Percentiles rank a stretch among this genome's conserved stretches.
Conservation (phyloP, 1,284 basidiomycete species). For the Cutaneotrichosporon curvatum region DNA sequence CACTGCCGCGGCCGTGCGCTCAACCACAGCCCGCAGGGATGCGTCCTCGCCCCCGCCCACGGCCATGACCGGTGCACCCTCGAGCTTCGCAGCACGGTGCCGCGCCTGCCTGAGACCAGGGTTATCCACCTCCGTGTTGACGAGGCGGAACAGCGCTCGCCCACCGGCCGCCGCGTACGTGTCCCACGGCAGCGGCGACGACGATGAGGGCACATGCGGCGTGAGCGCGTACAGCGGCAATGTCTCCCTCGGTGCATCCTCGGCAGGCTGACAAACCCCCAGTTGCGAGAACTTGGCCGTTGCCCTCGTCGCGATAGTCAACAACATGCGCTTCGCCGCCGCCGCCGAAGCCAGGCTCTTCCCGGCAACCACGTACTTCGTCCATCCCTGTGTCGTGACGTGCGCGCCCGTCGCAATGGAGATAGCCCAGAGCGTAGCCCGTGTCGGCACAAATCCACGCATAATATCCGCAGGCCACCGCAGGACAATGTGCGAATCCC, state of each 20-base stretch:
- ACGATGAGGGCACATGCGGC: constrained; percentile 6
- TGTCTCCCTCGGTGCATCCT: background rate
- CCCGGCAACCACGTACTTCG: background rate
- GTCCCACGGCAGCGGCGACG: constrained; percentile 9
- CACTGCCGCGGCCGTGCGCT: no score
- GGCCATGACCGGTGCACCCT: background rate
- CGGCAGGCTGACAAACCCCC: background rate
- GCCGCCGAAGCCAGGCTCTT: background rate
- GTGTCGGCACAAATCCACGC: constrained; percentile 1
- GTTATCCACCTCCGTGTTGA: background rate
- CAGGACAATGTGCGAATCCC: background rate
- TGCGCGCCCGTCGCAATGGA: constrained; percentile 3
- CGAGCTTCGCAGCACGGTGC: constrained; percentile 4
- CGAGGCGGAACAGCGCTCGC: constrained; percentile 13
- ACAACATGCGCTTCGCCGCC: background rate
- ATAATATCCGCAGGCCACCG: constrained; percentile 5
- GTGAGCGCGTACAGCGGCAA: constrained; percentile 1
- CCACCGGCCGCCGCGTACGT: constrained; percentile 1
- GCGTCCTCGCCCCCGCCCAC: background rate
- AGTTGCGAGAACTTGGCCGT: background rate
- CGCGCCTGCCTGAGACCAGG: background rate
- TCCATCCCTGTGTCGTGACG: constrained; percentile 1
- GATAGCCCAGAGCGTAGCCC: constrained; percentile 2
- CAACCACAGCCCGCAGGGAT: background rate
- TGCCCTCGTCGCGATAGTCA: background rate